Base-by-base conservation (phyloP, 768 basidiomycete species). In the Boletus huronensis region DNA sequence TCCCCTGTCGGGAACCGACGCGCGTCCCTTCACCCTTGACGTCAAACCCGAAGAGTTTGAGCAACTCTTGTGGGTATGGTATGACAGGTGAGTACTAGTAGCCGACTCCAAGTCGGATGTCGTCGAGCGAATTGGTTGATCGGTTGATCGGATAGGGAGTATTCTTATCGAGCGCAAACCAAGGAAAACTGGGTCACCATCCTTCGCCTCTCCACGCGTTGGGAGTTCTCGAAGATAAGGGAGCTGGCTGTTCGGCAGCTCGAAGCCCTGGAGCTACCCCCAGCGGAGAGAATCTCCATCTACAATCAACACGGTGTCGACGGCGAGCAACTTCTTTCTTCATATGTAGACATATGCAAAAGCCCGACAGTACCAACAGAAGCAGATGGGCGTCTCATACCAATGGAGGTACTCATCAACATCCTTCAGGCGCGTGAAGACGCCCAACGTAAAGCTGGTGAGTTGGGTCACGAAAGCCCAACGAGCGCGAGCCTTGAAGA, bases 261-360 rank as follows among this genome's bases (percentile, higher is more conserved):
- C 0, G 79, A 81, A 52, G 73, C 73, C 55, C 73, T 79, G 8
- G 35, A 63, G 0, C 74, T 86, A 39, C 64, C 73, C 0, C 74
- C 77, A 3, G 77, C 85, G 0, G 75, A 82, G 1, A 78, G 82
- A 14, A 79, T 88, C 46, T 73, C 76, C 0, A 65, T 83, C 1
- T 88, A 87, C 57, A 83, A 84, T 10, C 65, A 68, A 5, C 77
- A 80, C 58, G 65, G 74, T 0, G 76, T 88, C 48, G 79, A 83
- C 38, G 70, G 72, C 36, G 71, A 74, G 21, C 71, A 80, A 19
- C 79, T 88, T 26, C 59, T 83, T 21, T 75, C 77, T 0, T 72
- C 79, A 0, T 89, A 84, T 50, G 73, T 77, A 2, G 70, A 74
- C 0, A 72, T 89, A 0, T 82, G 82, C 60, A 73, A 73, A 29